These are phyloP conservation scores for Fusarium luffae DNA, from an alignment of 2,329 filamentous ascomycete genomes.

Conservation along the genomic window DNA sequence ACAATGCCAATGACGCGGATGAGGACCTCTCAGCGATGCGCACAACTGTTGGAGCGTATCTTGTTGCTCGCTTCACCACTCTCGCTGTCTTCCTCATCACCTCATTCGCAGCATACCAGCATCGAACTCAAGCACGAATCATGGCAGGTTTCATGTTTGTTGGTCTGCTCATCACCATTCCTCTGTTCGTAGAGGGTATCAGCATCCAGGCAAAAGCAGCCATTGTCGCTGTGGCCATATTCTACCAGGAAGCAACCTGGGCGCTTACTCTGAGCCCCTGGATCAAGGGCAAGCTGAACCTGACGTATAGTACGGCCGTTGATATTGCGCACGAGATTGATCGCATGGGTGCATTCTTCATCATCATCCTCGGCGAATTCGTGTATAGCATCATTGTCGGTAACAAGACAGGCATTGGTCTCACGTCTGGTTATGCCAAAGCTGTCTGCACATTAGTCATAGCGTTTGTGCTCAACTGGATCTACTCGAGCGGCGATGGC, in stretches of 20 bases:
- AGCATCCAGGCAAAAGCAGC: conserved; percentile 56
- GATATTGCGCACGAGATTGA: conserved; percentile 63
- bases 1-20: conserved; percentile 58
- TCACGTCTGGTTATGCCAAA: conserved; percentile 56
- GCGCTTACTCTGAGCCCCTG: conserved; percentile 57
- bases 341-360: conserved; percentile 62
- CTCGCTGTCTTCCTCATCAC: conserved; percentile 55
- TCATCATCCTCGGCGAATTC: conserved; percentile 64
- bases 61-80: conserved; percentile 57
- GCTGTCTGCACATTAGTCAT: conserved; percentile 62
- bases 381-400: conserved; percentile 61
- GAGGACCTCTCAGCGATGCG: conserved; percentile 58
- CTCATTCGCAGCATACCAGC: conserved; percentile 60
- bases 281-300: conserved; percentile 55
- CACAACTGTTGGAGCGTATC: conserved; percentile 58
- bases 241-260: conserved; percentile 57
- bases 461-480: conserved; percentile 62
- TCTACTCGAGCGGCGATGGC: conserved; percentile 61
- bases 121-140: conserved; percentile 58
- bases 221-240: conserved; percentile 55
- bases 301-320: conserved; percentile 60
- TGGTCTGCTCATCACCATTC: conserved; percentile 56
- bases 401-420: conserved; percentile 57
- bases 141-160: conserved; percentile 56
- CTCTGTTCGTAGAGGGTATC: conserved; percentile 56